Evolutionary conservation across 2,329 filamentous ascomycete species (phyloP), one percentile per base, ranked within the genome.

Genomic region (Sarocladium kiliense): DNA sequence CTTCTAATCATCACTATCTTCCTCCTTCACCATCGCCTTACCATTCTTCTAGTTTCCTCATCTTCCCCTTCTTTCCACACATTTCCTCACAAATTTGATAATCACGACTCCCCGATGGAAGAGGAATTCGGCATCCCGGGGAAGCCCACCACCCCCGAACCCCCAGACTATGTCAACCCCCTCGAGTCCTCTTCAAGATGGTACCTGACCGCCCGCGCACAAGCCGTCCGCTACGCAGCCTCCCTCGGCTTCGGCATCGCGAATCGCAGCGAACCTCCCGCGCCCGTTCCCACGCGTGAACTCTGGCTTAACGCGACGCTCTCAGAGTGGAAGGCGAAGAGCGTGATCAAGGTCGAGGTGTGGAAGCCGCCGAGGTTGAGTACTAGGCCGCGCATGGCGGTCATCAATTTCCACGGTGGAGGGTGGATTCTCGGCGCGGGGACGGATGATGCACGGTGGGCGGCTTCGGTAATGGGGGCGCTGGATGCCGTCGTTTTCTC

Each of bases 391-490:
- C 76, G 74, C 58, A 77, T 84, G 0, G 80, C 80, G 18, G 74
- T 88, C 26, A 74, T 88, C 60, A 85, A 86, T 65, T 85, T 85
- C 62, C 85, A 88, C 62, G 85, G 85, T 25, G 85, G 85, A 21
- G 85, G 85, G 4, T 87, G 86, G 69, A 81, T 84, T 6, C 68
- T 87, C 30, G 85, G 85, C 12, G 76, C 76, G 47, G 82, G 78
- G 3, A 84, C 80, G 3, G 81, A 87, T 64, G 85, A 87, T 63
- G 78, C 81, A 14, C 75, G 82, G 41, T 87, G 84, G 74, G 81
- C 79, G 5, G 73, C 77, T 3, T 71, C 76, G 34, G 77, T 85
- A 3, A 68, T 79, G 37, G 69, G 77, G 25, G 70, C 75, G 3
- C 71, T 80, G 12, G 76, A 81, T 54, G 82, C 79, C 26, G 72